A percentile compares a stretch with the other conserved stretches of the same genome.
phyloP scores from a whole-genome alignment of 139 green algal species.

The Micractinium conductrix region DNA sequence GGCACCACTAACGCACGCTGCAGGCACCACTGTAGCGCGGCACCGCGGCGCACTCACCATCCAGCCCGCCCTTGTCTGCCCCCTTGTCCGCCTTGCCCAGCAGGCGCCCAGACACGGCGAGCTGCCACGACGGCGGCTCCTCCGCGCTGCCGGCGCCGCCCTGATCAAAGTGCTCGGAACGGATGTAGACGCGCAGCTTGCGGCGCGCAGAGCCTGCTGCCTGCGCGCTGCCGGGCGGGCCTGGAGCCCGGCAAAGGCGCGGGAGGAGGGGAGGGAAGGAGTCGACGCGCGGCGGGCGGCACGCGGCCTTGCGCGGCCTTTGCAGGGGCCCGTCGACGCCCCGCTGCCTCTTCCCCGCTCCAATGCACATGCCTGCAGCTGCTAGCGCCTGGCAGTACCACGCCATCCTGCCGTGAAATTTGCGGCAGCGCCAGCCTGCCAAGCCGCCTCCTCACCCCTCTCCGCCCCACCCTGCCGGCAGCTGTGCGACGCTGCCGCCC shows the following conservation, averaged over 20 bases:
- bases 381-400: not conserved
- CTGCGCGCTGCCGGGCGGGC: slow-evolving; percentile 17
- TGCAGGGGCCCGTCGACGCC: not conserved
- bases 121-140: slow-evolving; percentile 38
- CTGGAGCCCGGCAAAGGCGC: not conserved
- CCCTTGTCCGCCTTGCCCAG: slow-evolving; percentile 24
- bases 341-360: not conserved
- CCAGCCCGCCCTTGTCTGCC: not conserved
- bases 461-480: too few relatives aligned
- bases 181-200: slow-evolving; percentile 73
- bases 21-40: not conserved
- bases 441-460: too few relatives aligned
- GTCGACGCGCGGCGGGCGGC: not conserved
- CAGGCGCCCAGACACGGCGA: slow-evolving; percentile 26
- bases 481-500: too few relatives aligned
- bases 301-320: not conserved
- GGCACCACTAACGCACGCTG: not conserved
- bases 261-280: not conserved
- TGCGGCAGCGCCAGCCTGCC: too few relatives aligned
- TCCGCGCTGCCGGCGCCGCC: not conserved
- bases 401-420: too few relatives aligned
- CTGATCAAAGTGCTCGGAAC: slow-evolving; percentile 53
- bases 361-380: not conserved
- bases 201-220: slow-evolving; percentile 28
- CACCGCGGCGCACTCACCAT: not conserved